Evolutionary conservation across 768 basidiomycete genomes (phyloP).

Genomic region (Phanerochaete sordida): DNA sequence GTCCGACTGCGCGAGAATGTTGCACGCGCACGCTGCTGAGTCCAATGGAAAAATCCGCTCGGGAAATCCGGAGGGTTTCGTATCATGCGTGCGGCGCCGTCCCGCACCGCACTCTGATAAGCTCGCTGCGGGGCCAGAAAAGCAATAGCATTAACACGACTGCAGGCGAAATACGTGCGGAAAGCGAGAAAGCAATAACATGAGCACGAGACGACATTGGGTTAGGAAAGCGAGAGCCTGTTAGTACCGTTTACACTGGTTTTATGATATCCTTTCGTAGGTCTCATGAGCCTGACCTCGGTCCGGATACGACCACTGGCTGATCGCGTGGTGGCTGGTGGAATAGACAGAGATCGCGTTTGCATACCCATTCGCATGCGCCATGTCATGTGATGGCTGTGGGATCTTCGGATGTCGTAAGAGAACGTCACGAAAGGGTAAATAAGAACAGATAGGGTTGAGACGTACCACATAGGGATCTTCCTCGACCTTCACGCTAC

Average conservation of each 20-base stretch:
- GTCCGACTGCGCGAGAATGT: not conserved
- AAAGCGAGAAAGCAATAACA: not conserved
- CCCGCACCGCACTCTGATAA: not conserved
- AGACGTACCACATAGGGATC: slow-evolving; percentile 36
- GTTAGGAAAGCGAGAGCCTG: not conserved
- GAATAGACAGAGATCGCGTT: slow-evolving; percentile 7
- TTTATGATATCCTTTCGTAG: not conserved
- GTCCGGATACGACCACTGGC: slow-evolving; percentile 16
- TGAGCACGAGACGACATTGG: not conserved
- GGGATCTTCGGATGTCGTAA: slow-evolving; percentile 5
- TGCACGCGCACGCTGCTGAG: not conserved
- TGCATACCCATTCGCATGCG: slow-evolving; percentile 12
- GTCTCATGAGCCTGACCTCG: slow-evolving; percentile 3
- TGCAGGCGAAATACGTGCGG: not conserved
- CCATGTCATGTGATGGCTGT: slow-evolving; percentile 9
- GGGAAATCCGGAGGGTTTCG: not conserved
- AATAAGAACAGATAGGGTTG: not conserved
- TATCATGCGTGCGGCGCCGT: not conserved
- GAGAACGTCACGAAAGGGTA: not conserved
- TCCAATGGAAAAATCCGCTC: not conserved
- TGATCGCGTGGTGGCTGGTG: slow-evolving; percentile 7
- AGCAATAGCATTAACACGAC: not conserved
- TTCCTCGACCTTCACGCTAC: slow-evolving; percentile 66
- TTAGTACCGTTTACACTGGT: not conserved
- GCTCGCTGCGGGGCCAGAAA: not conserved